phyloP scores from a whole-genome alignment of 2,329 filamentous ascomycete species.

The Waltergamsia citrina region DNA sequence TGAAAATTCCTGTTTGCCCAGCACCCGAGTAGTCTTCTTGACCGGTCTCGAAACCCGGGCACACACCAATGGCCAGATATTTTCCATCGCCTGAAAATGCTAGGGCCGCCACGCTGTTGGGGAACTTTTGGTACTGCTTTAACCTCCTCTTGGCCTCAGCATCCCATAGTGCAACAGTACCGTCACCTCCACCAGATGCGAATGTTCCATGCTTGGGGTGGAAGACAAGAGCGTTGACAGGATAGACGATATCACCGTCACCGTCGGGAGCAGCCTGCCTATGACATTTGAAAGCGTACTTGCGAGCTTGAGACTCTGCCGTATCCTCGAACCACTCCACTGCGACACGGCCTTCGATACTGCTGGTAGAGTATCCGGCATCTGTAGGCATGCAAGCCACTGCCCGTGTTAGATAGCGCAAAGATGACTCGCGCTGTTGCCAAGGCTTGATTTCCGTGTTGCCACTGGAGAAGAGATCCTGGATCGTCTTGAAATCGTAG shows the following conservation, averaged over 20 bases:
- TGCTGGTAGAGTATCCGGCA: constrained; percentile 82
- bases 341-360: constrained; percentile 89
- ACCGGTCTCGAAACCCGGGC: constrained; percentile 80
- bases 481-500: constrained; percentile 72
- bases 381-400: constrained; percentile 97
- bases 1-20: constrained; percentile 66
- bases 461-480: constrained; percentile 36
- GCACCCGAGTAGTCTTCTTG: constrained; percentile 68
- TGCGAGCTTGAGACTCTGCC: constrained; percentile 76
- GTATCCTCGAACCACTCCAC: constrained; percentile 97
- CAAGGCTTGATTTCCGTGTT: constrained; percentile 59
- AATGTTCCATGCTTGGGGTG: constrained; percentile 79
- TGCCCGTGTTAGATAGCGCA: constrained; percentile 92
- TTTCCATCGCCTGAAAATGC: constrained; percentile 71
- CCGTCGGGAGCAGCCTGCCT: constrained; percentile 59
- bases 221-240: constrained; percentile 83
- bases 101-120: constrained; percentile 67
- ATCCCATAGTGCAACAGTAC: constrained; percentile 89
- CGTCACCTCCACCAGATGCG: constrained; percentile 81
- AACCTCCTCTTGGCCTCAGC: constrained; percentile 83
- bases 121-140: constrained; percentile 78
- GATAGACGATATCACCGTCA: constrained; percentile 74
- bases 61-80: constrained; percentile 70
- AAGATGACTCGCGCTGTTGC: constrained; percentile 86
- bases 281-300: constrained; percentile 99